Evolutionary conservation across 1,284 basidiomycete species (phyloP), one percentile per base, ranked within the genome.

Genomic region (Fomitopsis pinicola): DNA sequence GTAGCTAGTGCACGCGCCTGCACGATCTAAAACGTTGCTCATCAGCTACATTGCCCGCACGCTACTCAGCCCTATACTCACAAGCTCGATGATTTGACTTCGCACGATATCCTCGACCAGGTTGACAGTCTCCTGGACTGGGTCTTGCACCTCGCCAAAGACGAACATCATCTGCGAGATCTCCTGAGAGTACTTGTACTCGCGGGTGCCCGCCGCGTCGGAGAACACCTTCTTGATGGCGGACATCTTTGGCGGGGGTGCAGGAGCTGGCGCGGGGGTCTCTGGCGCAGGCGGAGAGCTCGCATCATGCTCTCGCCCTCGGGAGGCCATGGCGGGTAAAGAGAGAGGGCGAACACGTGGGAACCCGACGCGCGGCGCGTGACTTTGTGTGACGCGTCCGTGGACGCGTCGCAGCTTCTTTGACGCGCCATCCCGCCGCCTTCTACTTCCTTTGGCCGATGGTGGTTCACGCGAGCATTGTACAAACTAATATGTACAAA

Each of bases 101-200:
- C 94, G 85, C n/a, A 98, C 92, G 61, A 98, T 95, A 73, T 99
- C 95, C 75, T 98, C 95, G 10, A 99, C 92, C 33, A 97, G 83
- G 67, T 91, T 91, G 5, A 96, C 91, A 0, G 96, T 96, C 59
- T 95, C 94, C 7, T 84, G 81, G 59, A 90, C 85, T 0, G 95
- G 94, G 63, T 97, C 94, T 70, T 94, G 92, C 0, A 97, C 91
- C 75, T 97, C 95, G 4, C 94, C 95, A 73, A 97, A 97, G 50
- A 98, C 96, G 71, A 97, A 98, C 89, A 97, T 95, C 91, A 92
- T 93, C 72, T 92, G 92, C 2, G 91, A 86, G 35, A 95, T 94
- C 73, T 95, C 92, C 64, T 86, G 85, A 7, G 83, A 81, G 74
- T 93, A 91, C 67, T 86, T 87, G 78, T 88, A 89, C 64, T 89